Evolutionary conservation across 805 yeast genomes (phyloP).

Genomic region (Phaffomyces thermotolerans): DNA sequence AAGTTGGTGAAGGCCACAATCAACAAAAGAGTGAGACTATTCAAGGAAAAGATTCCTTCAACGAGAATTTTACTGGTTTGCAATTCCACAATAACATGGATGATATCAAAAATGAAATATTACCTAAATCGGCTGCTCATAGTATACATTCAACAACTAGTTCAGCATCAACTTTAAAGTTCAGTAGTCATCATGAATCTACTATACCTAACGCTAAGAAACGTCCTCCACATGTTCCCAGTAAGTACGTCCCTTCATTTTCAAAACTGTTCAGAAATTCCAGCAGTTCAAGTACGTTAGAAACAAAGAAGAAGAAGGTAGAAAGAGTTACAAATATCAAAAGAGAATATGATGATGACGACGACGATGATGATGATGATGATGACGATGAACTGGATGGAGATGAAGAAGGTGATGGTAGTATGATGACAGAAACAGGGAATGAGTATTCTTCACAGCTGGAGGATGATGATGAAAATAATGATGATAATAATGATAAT

Average conservation of each 20-base stretch:
- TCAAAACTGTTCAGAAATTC: constrained; percentile 20
- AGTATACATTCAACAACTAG: constrained; percentile 4
- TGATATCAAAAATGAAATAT: background rate
- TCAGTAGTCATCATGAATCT: background rate
- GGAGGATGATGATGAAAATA: background rate
- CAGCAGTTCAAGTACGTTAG: constrained; percentile 14
- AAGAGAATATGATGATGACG: background rate
- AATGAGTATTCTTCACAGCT: constrained; percentile 3
- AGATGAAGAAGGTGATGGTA: constrained; percentile 4
- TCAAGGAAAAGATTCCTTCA: background rate
- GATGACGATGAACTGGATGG: constrained; percentile 9
- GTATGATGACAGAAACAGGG: background rate
- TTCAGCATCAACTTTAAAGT: constrained; percentile 5
- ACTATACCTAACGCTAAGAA: background rate
- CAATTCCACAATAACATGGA: background rate
- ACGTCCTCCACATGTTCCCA: background rate
- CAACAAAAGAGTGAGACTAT: background rate
- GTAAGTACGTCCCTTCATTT: constrained; percentile 16
- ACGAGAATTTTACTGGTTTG: background rate
- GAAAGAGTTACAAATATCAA: too few relatives aligned
- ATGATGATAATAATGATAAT: background rate
- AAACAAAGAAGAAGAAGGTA: background rate
- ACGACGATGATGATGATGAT: constrained; percentile 5
- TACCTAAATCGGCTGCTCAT: too few relatives aligned
- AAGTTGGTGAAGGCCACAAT: background rate